Evolutionary conservation across 192 early-diverging fungal species (phyloP), one percentile per base, ranked within the genome.

Genomic region (Dispira simplex): DNA sequence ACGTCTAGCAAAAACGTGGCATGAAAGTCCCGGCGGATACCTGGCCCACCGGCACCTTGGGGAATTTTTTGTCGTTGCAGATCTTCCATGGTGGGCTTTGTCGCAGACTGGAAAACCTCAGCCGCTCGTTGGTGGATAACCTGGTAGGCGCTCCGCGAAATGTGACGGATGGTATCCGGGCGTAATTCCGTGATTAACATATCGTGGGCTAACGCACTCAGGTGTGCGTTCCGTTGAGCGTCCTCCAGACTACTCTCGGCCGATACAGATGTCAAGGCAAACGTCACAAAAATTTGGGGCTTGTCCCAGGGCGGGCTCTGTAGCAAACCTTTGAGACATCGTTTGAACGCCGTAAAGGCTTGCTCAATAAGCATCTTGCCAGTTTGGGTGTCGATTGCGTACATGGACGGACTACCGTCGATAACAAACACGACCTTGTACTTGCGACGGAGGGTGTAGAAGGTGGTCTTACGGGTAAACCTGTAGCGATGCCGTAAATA

Each of bases 371-470:
- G 70, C 16, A 68, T 45, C 27, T 75, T 52, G 63, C 73, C 71
- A 48, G 71, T 73, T 59, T 69, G 70, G 52, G 74, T 70, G 44
- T 75, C 77, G 26, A 78, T 63, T 28, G 77, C 68, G 67, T 75
- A 78, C 77, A 78, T 78, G 71, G 73, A 75, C 64, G 75, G 77
- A 62, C 77, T 78, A 47, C 73, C 72, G 25, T 78, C 77, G 12
- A 78, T 68, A 5, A 78, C 62, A 59, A 78, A 78, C 43, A 75
- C 71, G 43, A 78, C 70, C 52, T 78, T 78, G 63, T 75, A 75
- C 49, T 70, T 63, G 52, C 51, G 55, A 64, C 67, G 62, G 12
- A 75, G 53, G 23, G 65, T 75, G 70, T 73, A 75, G 46, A 75
- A 75, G 59, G 66, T 66, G 2, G 77, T 78, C 14, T 73, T 71